phyloP scores from a whole-genome alignment of 2,329 filamentous ascomycete genomes.

The Alternaria rosae region DNA sequence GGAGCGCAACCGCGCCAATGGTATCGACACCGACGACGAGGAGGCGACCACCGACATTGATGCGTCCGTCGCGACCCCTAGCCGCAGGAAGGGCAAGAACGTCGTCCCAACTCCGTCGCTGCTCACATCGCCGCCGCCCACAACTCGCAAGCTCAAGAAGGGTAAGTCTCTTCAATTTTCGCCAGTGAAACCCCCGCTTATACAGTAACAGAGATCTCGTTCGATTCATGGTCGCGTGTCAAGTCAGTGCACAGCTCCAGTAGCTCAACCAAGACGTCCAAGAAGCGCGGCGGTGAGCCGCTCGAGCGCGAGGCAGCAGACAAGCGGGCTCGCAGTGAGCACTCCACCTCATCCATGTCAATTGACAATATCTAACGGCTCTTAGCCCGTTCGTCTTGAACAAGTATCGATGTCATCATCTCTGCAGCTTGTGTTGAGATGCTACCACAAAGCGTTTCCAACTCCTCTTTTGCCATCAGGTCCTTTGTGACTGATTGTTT shows the following conservation, averaged over 20 bases:
- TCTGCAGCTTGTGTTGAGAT: conserved; percentile 1
- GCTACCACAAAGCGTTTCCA: neutral
- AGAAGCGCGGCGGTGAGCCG: conserved; percentile 44
- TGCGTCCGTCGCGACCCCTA: conserved; percentile 40
- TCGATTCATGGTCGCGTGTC: conserved; percentile 72
- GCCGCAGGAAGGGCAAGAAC: conserved; percentile 50
- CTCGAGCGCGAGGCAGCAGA: conserved; percentile 35
- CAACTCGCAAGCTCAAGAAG: conserved; percentile 67
- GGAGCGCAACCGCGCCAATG: conserved; percentile 51
- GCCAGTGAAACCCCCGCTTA: conserved; percentile 15
- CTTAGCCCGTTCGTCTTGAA: conserved; percentile 26
- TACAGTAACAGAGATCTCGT: conserved; percentile 48
- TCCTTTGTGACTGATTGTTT: conserved; percentile 15
- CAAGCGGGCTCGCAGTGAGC: conserved; percentile 46
- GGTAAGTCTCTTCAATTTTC: conserved; percentile 49
- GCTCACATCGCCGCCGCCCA: conserved; percentile 61
- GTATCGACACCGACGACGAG: conserved; percentile 62
- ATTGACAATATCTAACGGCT: conserved; percentile 36
- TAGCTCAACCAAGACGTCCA: conserved; percentile 47
- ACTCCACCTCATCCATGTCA: conserved; percentile 34
- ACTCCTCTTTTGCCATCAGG: neutral
- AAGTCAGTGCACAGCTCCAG: conserved; percentile 58
- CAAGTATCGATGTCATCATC: neutral
- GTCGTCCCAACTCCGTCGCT: conserved; percentile 60
- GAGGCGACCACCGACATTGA: conserved; percentile 65